A percentile compares a stretch with the other conserved stretches of the same genome.
phyloP scores from a whole-genome alignment of 306 rosid genomes.

The Mimosa pudica region DNA sequence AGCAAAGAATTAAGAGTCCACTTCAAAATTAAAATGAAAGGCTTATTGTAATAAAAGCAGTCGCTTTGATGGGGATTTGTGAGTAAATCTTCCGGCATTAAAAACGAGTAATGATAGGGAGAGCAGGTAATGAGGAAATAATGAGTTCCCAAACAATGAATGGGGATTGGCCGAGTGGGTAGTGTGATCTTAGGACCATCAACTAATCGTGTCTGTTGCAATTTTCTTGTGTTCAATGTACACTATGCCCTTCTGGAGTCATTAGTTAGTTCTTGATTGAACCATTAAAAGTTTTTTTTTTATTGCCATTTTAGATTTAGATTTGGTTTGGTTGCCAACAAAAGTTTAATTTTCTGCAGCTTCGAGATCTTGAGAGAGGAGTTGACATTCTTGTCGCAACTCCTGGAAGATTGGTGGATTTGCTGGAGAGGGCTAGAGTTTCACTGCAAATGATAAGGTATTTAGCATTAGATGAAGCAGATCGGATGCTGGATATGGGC shows the following conservation, averaged over 20 bases:
- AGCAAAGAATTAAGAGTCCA: neutral
- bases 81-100: neutral
- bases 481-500: constrained; percentile 83
- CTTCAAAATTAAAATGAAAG: neutral
- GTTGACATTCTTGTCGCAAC: constrained; percentile 89
- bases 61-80: neutral
- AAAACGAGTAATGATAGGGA: neutral
- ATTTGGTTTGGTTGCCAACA: constrained; percentile 19
- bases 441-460: constrained; percentile 72
- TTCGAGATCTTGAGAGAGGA: constrained; percentile 81
- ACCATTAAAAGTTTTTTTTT: neutral
- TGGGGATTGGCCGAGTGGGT: neutral
- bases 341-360: constrained; percentile 47
- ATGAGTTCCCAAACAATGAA: neutral
- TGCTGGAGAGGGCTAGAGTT: constrained; percentile 82
- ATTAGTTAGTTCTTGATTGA: neutral
- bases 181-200: neutral
- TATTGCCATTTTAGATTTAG: neutral
- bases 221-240: constrained; percentile 8
- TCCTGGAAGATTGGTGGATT: constrained; percentile 89
- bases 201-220: neutral
- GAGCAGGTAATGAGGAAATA: neutral
- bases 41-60: neutral
- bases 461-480: constrained; percentile 81
- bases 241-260: constrained; percentile 9